phyloP scores from a whole-genome alignment of 768 basidiomycete species.

The Trametes cingulata region DNA sequence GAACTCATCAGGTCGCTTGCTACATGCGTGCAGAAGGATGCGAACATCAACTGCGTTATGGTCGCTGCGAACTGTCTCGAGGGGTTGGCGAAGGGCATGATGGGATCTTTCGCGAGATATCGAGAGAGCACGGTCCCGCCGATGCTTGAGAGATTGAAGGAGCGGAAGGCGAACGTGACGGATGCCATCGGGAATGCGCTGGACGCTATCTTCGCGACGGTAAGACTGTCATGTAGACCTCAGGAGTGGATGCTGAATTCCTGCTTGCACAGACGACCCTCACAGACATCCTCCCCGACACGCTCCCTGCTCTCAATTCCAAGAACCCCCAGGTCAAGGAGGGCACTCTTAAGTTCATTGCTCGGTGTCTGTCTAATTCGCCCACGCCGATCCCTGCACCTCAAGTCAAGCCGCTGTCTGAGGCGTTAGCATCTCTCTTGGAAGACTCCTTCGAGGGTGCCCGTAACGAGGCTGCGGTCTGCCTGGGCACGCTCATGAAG shows the following conservation, averaged over 20 bases:
- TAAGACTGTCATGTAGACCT: constrained; percentile 41
- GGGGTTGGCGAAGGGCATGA: constrained; percentile 80
- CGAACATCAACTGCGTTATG: constrained; percentile 95
- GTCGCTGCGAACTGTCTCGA: constrained; percentile 84
- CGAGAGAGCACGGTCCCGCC: constrained; percentile 70
- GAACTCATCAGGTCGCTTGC: constrained; percentile 80
- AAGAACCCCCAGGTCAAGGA: constrained; percentile 99
- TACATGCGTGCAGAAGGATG: constrained; percentile 79
- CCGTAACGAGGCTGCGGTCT: constrained; percentile 84
- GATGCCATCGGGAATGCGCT: constrained; percentile 86
- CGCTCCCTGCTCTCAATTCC: constrained; percentile 71
- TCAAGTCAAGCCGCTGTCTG: constrained; percentile 82
- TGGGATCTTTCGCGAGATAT: constrained; percentile 70
- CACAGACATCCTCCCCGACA: constrained; percentile 79
- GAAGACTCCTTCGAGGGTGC: constrained; percentile 91
- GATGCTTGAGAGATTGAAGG: constrained; percentile 89
- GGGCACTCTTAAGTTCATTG: constrained; percentile 84
- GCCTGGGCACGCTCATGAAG: constrained; percentile 90
- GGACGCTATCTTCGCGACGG: constrained; percentile 85
- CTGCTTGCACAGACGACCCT: constrained; percentile 61
- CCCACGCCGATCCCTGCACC: constrained; percentile 65
- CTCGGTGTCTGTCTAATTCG: constrained; percentile 73
- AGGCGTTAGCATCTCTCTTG: constrained; percentile 69
- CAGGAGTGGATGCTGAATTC: not conserved
- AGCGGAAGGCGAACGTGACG: constrained; percentile 87